Evolutionary conservation across 2,329 filamentous ascomycete species (phyloP), one percentile per base, ranked within the genome.

Genomic region (Lasiodiplodia citricola): DNA sequence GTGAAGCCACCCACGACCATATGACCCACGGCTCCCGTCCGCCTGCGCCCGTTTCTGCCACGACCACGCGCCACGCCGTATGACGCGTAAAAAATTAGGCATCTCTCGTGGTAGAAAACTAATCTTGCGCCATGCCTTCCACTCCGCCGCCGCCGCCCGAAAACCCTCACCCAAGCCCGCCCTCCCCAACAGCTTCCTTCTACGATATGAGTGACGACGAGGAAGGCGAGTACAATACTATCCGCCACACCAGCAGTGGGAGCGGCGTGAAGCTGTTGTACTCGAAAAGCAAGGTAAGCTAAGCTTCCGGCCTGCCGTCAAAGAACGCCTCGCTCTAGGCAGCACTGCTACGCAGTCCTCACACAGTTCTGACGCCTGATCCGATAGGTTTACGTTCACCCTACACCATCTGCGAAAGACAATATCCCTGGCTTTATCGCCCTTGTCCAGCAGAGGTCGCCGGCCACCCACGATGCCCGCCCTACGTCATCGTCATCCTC

Each of bases 141-240:
- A 41, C 60, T 38, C 55, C 28, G 21, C 44, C 55, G 7, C 55
- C 41, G 41, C 55, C 65, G 25, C 54, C 47, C 54, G 60, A 47
- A 18, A 16, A 51, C 50, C 31, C 55, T 28, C 47, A 21, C 73
- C 74, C 56, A 47, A 74, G 74, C 68, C 83, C 85, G 55, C 85
- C 88, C 16, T 97, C 94, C 44, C 94, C 94, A 2, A 88, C 92
- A 2, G 93, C 90, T 65, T 97, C 93, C 75, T 96, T 95, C 84
- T 97, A 97, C 84, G 95, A 95, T 76, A 86, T 98, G 86, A 97
- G 93, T 80, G 96, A 99, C 83, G 94, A 97, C 76, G 94, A 97
- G 72, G 96, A 98, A 81, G 92, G 91, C 73, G 96, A 92, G 55
- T 99, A 99, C 83, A 92, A 96, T 79, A 98, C 94, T 21, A 93